Conservation (phyloP, 139 green algal species). For the Dunaliella sp. region DNA sequence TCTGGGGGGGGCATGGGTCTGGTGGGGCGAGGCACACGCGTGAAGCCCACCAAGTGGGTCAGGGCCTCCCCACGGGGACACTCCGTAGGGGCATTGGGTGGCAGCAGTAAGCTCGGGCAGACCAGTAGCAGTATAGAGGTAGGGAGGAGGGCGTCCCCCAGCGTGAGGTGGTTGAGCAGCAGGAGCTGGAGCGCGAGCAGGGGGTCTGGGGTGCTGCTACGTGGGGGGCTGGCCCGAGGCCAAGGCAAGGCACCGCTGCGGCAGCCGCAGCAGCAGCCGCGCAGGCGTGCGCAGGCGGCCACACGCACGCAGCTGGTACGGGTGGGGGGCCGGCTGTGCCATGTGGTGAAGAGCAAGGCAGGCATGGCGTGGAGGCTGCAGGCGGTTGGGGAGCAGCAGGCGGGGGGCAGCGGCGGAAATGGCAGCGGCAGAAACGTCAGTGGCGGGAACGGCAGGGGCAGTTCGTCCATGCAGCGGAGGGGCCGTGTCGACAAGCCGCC, state of each 20-base stretch:
- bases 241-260: background rate
- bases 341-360: background rate
- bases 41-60: background rate
- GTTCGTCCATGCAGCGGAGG: background rate
- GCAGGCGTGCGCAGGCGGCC: background rate
- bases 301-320: background rate
- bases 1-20: background rate
- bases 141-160: too few relatives aligned
- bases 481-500: background rate
- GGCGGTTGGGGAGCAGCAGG: background rate
- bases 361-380: background rate
- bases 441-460: background rate
- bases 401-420: background rate
- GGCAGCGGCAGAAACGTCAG: background rate
- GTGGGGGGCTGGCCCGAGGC: too few relatives aligned
- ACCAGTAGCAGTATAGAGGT: too few relatives aligned
- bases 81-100: too few relatives aligned
- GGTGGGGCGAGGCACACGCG: background rate
- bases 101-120: too few relatives aligned
- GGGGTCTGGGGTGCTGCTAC: too few relatives aligned
- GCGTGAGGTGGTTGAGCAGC: too few relatives aligned
- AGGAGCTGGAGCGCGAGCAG: background rate
- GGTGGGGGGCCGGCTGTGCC: background rate
- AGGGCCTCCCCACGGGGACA: too few relatives aligned
- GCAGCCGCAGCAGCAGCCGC: background rate